Percentiles rank a stretch among this genome's conserved stretches.
Evolutionary conservation across 2,329 filamentous ascomycete genomes (phyloP).

Genomic region (Penicillium concentricum): DNA sequence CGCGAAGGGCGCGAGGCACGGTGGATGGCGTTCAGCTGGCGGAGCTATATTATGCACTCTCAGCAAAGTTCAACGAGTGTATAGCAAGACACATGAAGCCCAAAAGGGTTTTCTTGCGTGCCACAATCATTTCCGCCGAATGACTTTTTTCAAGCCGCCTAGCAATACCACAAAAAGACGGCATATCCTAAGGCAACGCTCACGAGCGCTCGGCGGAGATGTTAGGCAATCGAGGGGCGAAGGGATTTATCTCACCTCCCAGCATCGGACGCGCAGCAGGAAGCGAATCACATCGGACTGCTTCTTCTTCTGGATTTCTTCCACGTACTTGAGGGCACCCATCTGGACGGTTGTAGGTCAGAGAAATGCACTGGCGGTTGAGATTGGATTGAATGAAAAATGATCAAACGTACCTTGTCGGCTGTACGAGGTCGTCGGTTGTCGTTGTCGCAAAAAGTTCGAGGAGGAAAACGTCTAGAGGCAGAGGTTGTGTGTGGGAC

Average conservation of each 20-base stretch:
- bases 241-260: conserved; percentile 69
- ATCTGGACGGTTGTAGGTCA: conserved; percentile 57
- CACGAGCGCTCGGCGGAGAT: conserved; percentile 39
- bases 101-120: conserved; percentile 33
- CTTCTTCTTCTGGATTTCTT: conserved; percentile 99
- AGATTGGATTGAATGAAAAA: background rate
- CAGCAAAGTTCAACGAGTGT: conserved; percentile 99
- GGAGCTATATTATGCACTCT: conserved; percentile 99
- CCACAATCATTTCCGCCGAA: conserved; percentile 49
- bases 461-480: conserved; percentile 30
- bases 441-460: conserved; percentile 44
- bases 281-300: conserved; percentile 99
- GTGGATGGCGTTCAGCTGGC: conserved; percentile 99
- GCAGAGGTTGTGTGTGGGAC: conserved; percentile 44
- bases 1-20: conserved; percentile 96
- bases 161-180: conserved; percentile 31
- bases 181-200: conserved; percentile 35
- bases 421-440: conserved; percentile 44
- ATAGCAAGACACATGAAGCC: conserved; percentile 66
- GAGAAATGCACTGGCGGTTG: conserved; percentile 11
- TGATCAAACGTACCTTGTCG: conserved; percentile 43
- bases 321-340: conserved; percentile 99
- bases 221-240: conserved; percentile 36
- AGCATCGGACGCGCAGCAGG: conserved; percentile 98
- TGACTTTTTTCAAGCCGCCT: conserved; percentile 31